phyloP scores from a whole-genome alignment of 768 basidiomycete species.

The Xanthoconium purpureum region DNA sequence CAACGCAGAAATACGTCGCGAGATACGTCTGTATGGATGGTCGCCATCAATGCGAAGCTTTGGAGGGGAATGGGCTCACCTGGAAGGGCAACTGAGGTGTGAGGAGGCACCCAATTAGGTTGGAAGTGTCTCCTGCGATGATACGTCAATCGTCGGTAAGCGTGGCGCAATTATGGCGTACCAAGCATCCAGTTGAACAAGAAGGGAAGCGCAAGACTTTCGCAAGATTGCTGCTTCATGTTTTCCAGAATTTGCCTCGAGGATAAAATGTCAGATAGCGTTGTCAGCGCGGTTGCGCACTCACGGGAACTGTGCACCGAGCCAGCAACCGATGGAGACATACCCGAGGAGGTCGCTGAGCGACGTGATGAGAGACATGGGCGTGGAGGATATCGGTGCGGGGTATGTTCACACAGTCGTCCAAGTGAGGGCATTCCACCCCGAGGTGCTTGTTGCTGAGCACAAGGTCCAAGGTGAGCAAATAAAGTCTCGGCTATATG shows the following conservation, averaged over 20 bases:
- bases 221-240: constrained; percentile 68
- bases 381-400: constrained; percentile 6
- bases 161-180: constrained; percentile 36
- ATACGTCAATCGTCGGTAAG: constrained; percentile 5
- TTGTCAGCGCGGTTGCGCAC: constrained; percentile 30
- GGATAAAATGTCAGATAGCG: constrained; percentile 6
- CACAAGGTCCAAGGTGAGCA: background rate
- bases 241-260: constrained; percentile 83
- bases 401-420: constrained; percentile 19
- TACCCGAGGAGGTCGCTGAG: constrained; percentile 70
- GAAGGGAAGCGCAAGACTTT: constrained; percentile 91
- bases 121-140: constrained; percentile 80
- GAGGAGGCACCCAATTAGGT: constrained; percentile 86
- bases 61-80: constrained; percentile 42
- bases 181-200: constrained; percentile 91
- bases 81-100: constrained; percentile 96
- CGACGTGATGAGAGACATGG: constrained; percentile 20
- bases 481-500: too few relatives aligned
- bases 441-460: background rate
- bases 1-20: constrained; percentile 83
- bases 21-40: constrained; percentile 66
- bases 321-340: constrained; percentile 72
- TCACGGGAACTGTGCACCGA: constrained; percentile 87
- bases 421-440: background rate
- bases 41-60: constrained; percentile 4